Evolutionary conservation across 352 stramenopile species (phyloP).

Genomic region (Blastocystis sp.): DNA sequence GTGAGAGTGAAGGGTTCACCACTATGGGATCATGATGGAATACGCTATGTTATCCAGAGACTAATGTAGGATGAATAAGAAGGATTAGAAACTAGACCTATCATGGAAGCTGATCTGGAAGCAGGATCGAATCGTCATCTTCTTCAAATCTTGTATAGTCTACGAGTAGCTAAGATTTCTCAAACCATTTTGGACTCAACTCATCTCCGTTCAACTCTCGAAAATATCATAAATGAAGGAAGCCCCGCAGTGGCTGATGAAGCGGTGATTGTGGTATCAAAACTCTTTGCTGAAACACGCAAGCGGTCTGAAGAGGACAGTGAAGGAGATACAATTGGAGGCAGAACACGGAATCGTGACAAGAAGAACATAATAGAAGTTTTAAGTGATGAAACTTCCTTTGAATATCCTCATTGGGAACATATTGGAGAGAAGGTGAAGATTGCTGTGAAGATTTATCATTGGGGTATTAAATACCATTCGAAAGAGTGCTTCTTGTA

Average conservation of each 20-base stretch:
- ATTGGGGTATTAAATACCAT: constrained; percentile 53
- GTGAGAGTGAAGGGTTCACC: not conserved
- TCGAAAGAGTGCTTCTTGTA: not conserved
- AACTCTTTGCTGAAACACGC: not conserved
- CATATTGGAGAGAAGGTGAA: not conserved
- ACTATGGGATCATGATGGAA: not conserved
- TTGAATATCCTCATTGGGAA: not conserved
- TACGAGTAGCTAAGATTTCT: not conserved
- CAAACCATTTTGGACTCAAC: not conserved
- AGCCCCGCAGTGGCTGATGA: not conserved
- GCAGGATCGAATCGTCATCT: not conserved
- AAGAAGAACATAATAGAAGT: not conserved
- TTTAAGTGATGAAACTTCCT: not conserved
- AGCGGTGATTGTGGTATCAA: not conserved
- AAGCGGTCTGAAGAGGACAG: not conserved
- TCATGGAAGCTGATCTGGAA: not conserved
- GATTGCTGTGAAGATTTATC: not conserved
- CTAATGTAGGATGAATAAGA: not conserved
- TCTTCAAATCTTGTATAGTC: constrained; percentile 35
- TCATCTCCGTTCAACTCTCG: not conserved
- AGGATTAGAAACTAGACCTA: not conserved
- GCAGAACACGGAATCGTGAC: not conserved
- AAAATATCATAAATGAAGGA: not conserved
- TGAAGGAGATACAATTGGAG: not conserved
- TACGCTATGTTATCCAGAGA: not conserved